Conservation (phyloP, 371 early-diverging fungal genomes). For the Zancudomyces culisetae region DNA sequence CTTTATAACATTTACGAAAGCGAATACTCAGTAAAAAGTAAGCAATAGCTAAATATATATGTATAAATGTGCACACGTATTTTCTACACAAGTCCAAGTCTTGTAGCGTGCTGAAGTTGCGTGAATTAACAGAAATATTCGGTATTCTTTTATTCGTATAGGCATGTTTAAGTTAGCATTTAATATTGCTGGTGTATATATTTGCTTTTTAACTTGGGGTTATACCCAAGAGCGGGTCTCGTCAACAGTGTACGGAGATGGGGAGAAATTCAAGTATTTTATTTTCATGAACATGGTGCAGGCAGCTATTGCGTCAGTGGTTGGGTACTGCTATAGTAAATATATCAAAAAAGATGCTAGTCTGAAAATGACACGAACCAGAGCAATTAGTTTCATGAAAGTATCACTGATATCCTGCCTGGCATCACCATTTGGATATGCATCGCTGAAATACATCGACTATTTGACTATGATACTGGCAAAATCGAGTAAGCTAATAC, state of each 20-base stretch:
- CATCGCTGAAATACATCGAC: slow-evolving; percentile 79
- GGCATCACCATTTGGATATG: slow-evolving; percentile 87
- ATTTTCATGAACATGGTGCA: slow-evolving; percentile 76
- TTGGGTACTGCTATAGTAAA: slow-evolving; percentile 51
- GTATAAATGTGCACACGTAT: too few species aligned
- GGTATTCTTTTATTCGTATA: too few species aligned
- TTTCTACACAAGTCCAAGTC: too few species aligned
- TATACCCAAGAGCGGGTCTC: slow-evolving; percentile 82
- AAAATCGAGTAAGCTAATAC: slow-evolving; percentile 94
- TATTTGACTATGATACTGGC: slow-evolving; percentile 94
- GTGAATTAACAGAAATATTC: too few species aligned
- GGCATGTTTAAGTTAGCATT: slow-evolving; percentile 49
- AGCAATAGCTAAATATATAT: too few species aligned
- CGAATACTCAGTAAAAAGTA: too few species aligned
- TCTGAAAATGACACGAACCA: slow-evolving; percentile 19
- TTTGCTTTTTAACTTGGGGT: slow-evolving; percentile 90
- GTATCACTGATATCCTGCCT: slow-evolving; percentile 53
- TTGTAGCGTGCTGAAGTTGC: too few species aligned
- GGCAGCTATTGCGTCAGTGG: slow-evolving; percentile 50
- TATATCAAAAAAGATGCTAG: slow-evolving; percentile 28
- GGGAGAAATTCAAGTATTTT: slow-evolving; percentile 62
- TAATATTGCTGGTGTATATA: slow-evolving; percentile 77
- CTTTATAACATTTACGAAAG: too few species aligned
- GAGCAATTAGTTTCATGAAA: slow-evolving; percentile 32
- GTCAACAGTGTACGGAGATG: slow-evolving; percentile 54